Evolutionary conservation across 768 basidiomycete species (phyloP), one percentile per base, ranked within the genome.

Genomic region (Suillus subalutaceus): DNA sequence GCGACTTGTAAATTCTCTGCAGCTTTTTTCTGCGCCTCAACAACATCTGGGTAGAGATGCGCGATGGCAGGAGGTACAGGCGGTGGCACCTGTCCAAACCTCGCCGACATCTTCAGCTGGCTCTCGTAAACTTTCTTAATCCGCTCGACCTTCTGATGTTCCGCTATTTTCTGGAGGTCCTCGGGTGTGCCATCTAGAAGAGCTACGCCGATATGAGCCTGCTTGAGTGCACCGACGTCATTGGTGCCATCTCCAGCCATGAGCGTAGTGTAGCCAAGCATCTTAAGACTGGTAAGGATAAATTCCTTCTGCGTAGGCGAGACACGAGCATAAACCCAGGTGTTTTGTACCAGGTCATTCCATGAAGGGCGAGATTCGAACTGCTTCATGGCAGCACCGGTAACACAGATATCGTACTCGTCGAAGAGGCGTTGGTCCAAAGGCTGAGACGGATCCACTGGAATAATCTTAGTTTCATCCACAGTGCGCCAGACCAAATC

Each of bases 181-280:
- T 96, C 96, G 0, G 87, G 86, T 0, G 96, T 93, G 1, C 97
- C 95, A 72, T 98, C 95, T 63, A 97, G 80, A 4, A 96, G 81
- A 1, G 97, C 97, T 37, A 99, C 93, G 61, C 97, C 97, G 66
- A 99, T 91, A 76, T 99, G 95, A 1, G 97, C 97, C 75, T 97
- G 96, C 78, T 99, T 99, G 62, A 99, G 86, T 3, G 97, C 97
- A 30, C 97, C 97, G 60, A 99, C 97, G 68, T 99, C 97, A 74
- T 99, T 99, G 5, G 97, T 99, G 38, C 97, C 97, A 74, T 99
- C 97, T 62, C 97, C 97, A 6, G 96, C 97, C 97, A 99, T 99
- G 62, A 99, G 84, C 0, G 97, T 99, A 18, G 85, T 85, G 75
- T 94, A 99, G 30, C 97, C 97, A 32, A 97, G 87, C 3, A 84